Conservation (phyloP, 768 basidiomycete genomes). For the Tricholoma flavovirens region DNA sequence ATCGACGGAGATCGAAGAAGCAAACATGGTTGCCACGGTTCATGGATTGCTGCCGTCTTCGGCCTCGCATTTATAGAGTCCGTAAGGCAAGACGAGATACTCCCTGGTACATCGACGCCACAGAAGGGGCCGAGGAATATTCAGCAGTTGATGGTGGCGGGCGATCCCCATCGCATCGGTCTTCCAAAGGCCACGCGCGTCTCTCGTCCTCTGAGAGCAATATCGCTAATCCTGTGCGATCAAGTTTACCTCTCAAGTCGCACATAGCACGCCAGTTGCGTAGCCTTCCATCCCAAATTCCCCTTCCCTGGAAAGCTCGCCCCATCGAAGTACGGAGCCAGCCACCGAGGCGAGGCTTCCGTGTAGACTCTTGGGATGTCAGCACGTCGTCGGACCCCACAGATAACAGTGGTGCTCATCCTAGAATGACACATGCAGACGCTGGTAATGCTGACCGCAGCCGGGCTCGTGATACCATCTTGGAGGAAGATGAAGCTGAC, state of each 20-base stretch:
- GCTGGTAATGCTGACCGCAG: background rate
- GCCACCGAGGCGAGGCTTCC: conserved; percentile 12
- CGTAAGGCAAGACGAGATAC: background rate
- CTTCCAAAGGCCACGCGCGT: background rate
- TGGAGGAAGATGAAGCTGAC: conserved; percentile 12
- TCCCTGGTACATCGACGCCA: conserved; percentile 15
- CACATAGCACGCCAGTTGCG: conserved; percentile 11
- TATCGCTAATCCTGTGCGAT: background rate
- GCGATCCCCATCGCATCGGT: background rate
- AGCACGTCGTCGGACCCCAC: conserved; percentile 7
- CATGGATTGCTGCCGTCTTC: background rate
- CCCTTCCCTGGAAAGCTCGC: conserved; percentile 11
- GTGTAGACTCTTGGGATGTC: conserved; percentile 13
- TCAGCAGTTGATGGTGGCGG: background rate
- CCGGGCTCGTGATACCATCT: conserved; percentile 10
- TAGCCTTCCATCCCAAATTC: conserved; percentile 10
- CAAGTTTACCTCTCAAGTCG: conserved; percentile 5
- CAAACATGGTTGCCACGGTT: background rate
- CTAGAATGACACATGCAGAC: conserved; percentile 3
- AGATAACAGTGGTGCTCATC: conserved; percentile 1
- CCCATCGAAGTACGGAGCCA: conserved; percentile 9
- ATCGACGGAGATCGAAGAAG: background rate
- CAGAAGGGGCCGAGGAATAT: conserved; percentile 10
- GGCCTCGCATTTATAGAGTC: conserved; percentile 8
- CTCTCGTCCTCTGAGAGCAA: background rate